Conservation (phyloP, 2,329 filamentous ascomycete genomes). For the Fusarium beomiforme region DNA sequence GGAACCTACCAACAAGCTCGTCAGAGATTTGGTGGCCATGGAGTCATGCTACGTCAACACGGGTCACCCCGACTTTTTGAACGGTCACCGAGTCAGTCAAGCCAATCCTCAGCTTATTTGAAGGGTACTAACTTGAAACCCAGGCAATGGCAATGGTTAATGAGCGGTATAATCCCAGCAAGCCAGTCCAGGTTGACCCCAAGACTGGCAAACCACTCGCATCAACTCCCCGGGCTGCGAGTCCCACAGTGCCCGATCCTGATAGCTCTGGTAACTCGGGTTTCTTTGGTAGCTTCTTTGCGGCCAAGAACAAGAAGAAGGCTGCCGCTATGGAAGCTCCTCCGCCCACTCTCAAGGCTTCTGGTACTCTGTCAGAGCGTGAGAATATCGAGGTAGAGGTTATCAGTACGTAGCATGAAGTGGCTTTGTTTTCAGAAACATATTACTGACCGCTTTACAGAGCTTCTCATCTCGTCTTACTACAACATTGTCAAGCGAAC, state of each 20-base stretch:
- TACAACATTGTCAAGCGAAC: slow-evolving; percentile 98
- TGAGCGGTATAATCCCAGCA: slow-evolving; percentile 82
- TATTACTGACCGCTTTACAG: slow-evolving; percentile 54
- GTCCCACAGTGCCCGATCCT: slow-evolving; percentile 71
- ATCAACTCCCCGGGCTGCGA: slow-evolving; percentile 76
- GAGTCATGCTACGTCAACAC: slow-evolving; percentile 99
- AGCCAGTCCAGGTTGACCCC: slow-evolving; percentile 94
- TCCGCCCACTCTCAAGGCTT: slow-evolving; percentile 91
- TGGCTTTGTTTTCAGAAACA: neutral
- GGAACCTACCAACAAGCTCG: slow-evolving; percentile 98
- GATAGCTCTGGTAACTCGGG: slow-evolving; percentile 70
- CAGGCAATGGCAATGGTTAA: slow-evolving; percentile 97
- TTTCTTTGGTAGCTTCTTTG: slow-evolving; percentile 99
- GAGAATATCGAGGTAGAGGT: slow-evolving; percentile 97
- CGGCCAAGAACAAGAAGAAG: slow-evolving; percentile 99
- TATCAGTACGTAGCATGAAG: slow-evolving; percentile 75
- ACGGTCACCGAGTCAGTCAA: slow-evolving; percentile 80
- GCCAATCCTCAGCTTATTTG: neutral
- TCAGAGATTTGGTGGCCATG: slow-evolving; percentile 92
- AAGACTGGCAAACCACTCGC: slow-evolving; percentile 96
- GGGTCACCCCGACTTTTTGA: slow-evolving; percentile 96
- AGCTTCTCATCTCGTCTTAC: slow-evolving; percentile 95
- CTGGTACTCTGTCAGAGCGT: slow-evolving; percentile 90
- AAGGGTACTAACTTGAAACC: slow-evolving; percentile 11
- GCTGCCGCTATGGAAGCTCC: slow-evolving; percentile 99